These are phyloP conservation scores for Heliamphora pulchella DNA, from an alignment of 179 eudicot genomes.

Conservation along the genomic window DNA sequence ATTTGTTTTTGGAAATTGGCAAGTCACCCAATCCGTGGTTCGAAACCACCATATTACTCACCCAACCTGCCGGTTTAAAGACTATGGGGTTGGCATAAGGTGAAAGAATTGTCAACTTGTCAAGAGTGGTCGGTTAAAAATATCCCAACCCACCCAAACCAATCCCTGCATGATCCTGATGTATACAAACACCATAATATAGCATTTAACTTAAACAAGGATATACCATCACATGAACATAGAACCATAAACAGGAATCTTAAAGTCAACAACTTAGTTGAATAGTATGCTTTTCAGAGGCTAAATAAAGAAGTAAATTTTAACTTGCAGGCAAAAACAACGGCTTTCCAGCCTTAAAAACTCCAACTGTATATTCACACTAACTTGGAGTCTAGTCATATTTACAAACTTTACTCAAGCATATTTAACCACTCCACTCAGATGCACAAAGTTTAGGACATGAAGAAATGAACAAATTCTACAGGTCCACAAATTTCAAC, in stretches of 20 bases:
- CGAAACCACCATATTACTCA: too few species aligned
- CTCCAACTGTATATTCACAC: not conserved
- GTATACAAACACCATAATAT: not conserved
- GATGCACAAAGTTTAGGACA: not conserved
- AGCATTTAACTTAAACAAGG: not conserved
- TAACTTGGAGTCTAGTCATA: not conserved
- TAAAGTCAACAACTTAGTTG: not conserved
- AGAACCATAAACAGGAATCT: not conserved
- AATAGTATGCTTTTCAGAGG: not conserved
- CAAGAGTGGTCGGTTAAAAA: too few species aligned
- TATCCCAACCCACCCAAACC: too few species aligned
- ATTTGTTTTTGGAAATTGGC: too few species aligned
- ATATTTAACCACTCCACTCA: too few species aligned
- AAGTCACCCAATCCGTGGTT: too few species aligned
- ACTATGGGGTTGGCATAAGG: too few species aligned
- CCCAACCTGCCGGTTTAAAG: too few species aligned
- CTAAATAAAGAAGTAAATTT: not conserved
- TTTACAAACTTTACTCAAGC: constrained; percentile 3
- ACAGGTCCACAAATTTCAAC: not conserved
- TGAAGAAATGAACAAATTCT: not conserved
- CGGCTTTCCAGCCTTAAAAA: not conserved
- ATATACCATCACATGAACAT: not conserved
- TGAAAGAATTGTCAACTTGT: too few species aligned
- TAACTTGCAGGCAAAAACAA: not conserved
- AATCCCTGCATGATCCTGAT: too few species aligned